Percentiles rank a stretch among this genome's conserved stretches.
These are phyloP conservation scores for Malania oleifera DNA, from an alignment of 164 flowering plant genomes.

Conservation along the genomic window DNA sequence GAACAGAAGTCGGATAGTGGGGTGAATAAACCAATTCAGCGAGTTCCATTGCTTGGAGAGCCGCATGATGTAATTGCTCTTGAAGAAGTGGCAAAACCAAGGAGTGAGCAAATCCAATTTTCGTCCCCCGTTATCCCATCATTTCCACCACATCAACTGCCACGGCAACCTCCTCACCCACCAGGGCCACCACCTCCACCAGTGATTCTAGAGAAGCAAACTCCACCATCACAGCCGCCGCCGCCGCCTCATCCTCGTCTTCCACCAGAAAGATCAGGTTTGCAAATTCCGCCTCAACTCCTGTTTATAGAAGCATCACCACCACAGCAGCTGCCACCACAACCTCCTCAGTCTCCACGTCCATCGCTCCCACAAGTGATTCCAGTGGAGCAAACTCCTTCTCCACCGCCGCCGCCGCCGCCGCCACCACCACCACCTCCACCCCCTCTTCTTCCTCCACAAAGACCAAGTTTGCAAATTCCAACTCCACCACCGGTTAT, in stretches of 20 bases:
- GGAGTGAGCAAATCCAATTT: too few relatives aligned
- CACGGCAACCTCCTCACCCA: too few relatives aligned
- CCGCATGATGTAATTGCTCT: neutral
- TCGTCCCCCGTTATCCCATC: too few relatives aligned
- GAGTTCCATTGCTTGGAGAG: slow-evolving; percentile 38
- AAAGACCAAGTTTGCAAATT: too few relatives aligned
- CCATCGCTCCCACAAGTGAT: slow-evolving; percentile 10
- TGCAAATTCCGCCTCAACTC: neutral
- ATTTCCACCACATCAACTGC: too few relatives aligned
- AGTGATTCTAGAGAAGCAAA: too few relatives aligned
- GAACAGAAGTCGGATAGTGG: slow-evolving; percentile 17
- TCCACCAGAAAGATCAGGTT: too few relatives aligned
- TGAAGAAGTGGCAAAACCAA: slow-evolving; percentile 24
- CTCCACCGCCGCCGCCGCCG: slow-evolving; percentile 13
- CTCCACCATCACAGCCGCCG: too few relatives aligned
- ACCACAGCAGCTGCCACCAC: slow-evolving; percentile 9
- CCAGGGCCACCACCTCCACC: too few relatives aligned
- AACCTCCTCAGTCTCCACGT: slow-evolving; percentile 8
- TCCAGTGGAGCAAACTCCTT: too few relatives aligned
- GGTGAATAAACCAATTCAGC: slow-evolving; percentile 26
- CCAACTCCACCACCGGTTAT: slow-evolving; percentile 16
- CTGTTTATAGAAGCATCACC: neutral
- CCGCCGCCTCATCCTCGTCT: too few relatives aligned
- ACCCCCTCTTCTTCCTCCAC: too few relatives aligned
- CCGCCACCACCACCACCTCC: neutral